Conservation (phyloP, 116 monocot genomes). For the Phalaenopsis hybrid region DNA sequence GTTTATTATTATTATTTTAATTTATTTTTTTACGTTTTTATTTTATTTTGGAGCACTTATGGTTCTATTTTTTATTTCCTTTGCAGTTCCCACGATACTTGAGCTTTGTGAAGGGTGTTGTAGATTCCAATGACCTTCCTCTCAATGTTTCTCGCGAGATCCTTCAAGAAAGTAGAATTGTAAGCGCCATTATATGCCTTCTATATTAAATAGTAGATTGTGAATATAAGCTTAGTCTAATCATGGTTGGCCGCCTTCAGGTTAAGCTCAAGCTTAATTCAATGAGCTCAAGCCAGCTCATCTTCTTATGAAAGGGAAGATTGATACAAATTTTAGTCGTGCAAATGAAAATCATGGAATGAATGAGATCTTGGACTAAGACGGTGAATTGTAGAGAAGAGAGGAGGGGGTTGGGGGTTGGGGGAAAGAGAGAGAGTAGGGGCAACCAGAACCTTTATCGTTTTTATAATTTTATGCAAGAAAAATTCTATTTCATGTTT, state of each 20-base stretch:
- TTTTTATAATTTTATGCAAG: background rate
- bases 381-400: background rate
- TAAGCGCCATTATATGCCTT: constrained; percentile 28
- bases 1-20: background rate
- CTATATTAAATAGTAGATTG: background rate
- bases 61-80: background rate
- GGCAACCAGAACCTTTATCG: background rate
- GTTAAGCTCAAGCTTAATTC: background rate
- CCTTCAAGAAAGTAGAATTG: constrained; percentile 94
- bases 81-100: constrained; percentile 86
- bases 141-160: constrained; percentile 97
- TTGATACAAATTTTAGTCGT: background rate
- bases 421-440: too few relatives aligned
- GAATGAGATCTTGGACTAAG: background rate
- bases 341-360: background rate
- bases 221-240: background rate
- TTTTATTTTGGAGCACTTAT: background rate
- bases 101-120: constrained; percentile 97
- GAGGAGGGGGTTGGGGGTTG: background rate
- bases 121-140: constrained; percentile 96
- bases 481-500: too few relatives aligned
- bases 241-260: background rate
- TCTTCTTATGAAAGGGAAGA: background rate
- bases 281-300: background rate
- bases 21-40: background rate